phyloP scores from a whole-genome alignment of 2,329 filamentous ascomycete genomes.

The Penicillium rolfsii region DNA sequence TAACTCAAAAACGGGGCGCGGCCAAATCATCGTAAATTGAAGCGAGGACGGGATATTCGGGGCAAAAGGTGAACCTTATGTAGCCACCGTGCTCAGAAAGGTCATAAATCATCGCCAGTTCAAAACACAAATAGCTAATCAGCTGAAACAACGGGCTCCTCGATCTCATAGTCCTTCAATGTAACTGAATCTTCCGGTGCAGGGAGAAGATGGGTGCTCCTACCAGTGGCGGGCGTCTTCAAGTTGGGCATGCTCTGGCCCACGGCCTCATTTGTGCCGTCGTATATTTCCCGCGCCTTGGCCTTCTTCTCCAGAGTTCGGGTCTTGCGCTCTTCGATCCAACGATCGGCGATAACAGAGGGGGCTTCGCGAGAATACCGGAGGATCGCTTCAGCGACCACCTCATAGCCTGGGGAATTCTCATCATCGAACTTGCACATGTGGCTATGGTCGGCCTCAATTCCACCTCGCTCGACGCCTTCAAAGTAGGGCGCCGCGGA shows the following conservation, averaged over 20 bases:
- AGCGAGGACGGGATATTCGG: not conserved
- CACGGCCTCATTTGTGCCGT: conserved; percentile 25
- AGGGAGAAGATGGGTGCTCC: conserved; percentile 38
- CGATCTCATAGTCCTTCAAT: conserved; percentile 44
- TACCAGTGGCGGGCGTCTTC: conserved; percentile 34
- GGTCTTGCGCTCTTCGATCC: conserved; percentile 60
- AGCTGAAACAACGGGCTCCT: conserved; percentile 37
- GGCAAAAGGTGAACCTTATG: not conserved
- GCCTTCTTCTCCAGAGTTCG: conserved; percentile 42
- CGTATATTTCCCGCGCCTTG: conserved; percentile 43
- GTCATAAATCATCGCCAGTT: conserved; percentile 2
- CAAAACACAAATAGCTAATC: conserved; percentile 1
- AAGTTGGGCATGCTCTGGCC: conserved; percentile 34
- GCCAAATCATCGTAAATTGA: not conserved
- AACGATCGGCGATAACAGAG: conserved; percentile 58
- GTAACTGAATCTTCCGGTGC: conserved; percentile 33
- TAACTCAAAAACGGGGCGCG: not conserved
- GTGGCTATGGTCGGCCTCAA: conserved; percentile 70
- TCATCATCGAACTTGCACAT: conserved; percentile 73
- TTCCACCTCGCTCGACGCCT: conserved; percentile 73
- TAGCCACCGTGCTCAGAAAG: not conserved
- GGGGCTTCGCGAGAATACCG: conserved; percentile 58
- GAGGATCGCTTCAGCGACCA: conserved; percentile 53
- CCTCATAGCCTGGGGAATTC: conserved; percentile 67
- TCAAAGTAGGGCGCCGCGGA: conserved; percentile 71